Percentiles rank a stretch among this genome's conserved stretches.
phyloP scores from a whole-genome alignment of 345 rosid species.

The Bretschneidera sinensis region DNA sequence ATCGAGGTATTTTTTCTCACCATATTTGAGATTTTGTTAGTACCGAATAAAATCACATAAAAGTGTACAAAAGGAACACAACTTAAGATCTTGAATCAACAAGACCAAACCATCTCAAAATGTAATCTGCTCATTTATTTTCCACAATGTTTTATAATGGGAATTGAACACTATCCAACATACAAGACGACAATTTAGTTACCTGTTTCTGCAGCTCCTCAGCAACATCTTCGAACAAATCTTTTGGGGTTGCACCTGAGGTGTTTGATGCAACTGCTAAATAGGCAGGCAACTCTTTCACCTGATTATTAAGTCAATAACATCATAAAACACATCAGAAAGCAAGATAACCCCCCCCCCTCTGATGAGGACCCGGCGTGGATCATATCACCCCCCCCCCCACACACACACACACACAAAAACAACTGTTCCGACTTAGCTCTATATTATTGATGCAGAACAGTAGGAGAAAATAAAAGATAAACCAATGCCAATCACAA shows the following conservation, averaged over 20 bases:
- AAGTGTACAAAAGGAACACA: too few species aligned
- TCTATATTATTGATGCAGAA: too few species aligned
- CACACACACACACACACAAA: too few species aligned
- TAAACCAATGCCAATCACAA: too few species aligned
- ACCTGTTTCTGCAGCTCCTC: conserved; percentile 88
- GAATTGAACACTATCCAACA: conserved; percentile 4
- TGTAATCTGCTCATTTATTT: not conserved
- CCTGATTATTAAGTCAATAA: conserved; percentile 38
- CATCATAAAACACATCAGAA: conserved; percentile 10
- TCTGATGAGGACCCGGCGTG: too few species aligned
- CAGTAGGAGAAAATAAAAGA: too few species aligned
- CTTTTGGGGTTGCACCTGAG: conserved; percentile 87
- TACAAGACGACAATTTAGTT: not conserved
- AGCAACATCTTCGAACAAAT: conserved; percentile 80
- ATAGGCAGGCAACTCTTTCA: conserved; percentile 70
- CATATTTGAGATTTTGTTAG: too few species aligned
- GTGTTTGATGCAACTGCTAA: conserved; percentile 68
- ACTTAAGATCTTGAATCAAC: too few species aligned
- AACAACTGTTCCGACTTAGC: too few species aligned
- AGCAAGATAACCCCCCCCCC: too few species aligned
- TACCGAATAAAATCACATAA: too few species aligned
- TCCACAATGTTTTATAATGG: not conserved
- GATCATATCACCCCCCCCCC: too few species aligned
- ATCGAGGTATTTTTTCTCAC: not conserved
- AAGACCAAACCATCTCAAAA: not conserved